phyloP scores from a whole-genome alignment of 805 yeast genomes.

The Clavispora carvajalis region DNA sequence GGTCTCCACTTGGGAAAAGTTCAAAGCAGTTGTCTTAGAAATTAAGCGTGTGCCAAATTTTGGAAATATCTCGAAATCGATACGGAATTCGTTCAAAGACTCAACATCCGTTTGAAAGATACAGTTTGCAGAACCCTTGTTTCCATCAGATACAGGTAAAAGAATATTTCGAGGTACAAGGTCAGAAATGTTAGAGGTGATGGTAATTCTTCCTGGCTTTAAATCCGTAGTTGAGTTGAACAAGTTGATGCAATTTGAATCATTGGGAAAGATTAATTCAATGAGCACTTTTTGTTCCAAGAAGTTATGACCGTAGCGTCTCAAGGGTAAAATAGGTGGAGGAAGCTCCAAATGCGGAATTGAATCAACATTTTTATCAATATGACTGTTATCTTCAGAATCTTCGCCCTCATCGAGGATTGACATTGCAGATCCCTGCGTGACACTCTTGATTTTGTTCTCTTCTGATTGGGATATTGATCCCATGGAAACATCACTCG shows the following conservation, averaged over 20 bases:
- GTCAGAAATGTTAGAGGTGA: conserved; percentile 71
- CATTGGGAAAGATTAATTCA: conserved; percentile 62
- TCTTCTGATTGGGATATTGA: background rate
- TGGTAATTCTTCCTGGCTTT: conserved; percentile 77
- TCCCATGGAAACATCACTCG: background rate
- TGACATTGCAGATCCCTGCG: conserved; percentile 16
- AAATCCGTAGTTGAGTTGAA: conserved; percentile 37
- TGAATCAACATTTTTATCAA: conserved; percentile 47
- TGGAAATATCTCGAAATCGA: conserved; percentile 89
- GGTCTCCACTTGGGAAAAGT: conserved; percentile 40
- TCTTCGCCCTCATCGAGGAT: conserved; percentile 27
- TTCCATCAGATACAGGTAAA: conserved; percentile 64
- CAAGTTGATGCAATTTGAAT: conserved; percentile 41
- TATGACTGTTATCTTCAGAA: conserved; percentile 35
- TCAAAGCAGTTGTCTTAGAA: conserved; percentile 80
- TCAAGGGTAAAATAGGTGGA: conserved; percentile 90
- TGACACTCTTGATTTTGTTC: background rate
- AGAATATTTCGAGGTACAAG: conserved; percentile 83
- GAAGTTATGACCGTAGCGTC: conserved; percentile 94
- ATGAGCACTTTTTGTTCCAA: conserved; percentile 83
- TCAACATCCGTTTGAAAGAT: conserved; percentile 82
- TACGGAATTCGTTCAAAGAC: conserved; percentile 53
- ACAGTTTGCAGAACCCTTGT: conserved; percentile 46
- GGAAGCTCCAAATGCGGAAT: conserved; percentile 91
- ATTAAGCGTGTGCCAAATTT: conserved; percentile 90